A percentile compares a stretch with the other conserved stretches of the same genome.
phyloP scores from a whole-genome alignment of 805 yeast species.

The Saturnispora sekii region DNA sequence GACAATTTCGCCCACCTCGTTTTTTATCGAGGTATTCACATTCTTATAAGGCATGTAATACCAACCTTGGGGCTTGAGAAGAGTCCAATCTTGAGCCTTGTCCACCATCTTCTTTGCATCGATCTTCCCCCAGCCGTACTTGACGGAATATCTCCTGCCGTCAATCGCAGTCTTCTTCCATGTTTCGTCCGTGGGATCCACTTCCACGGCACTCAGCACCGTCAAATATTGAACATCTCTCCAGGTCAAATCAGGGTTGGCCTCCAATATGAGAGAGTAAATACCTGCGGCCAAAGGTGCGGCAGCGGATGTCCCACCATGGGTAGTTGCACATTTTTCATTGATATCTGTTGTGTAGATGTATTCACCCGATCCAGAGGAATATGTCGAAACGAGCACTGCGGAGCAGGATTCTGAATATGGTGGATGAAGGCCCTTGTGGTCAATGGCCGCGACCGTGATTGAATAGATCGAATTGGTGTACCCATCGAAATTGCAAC shows the following conservation, averaged over 20 bases:
- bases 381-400: constrained; percentile 85
- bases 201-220: constrained; percentile 57
- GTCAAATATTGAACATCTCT: constrained; percentile 86
- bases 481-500: constrained; percentile 95
- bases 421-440: constrained; percentile 74
- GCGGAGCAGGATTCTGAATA: constrained; percentile 94
- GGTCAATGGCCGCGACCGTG: constrained; percentile 90
- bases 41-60: constrained; percentile 36
- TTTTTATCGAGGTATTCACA: constrained; percentile 24
- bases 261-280: constrained; percentile 70
- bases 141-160: constrained; percentile 65
- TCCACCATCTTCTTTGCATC: constrained; percentile 73
- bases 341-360: constrained; percentile 82
- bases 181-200: constrained; percentile 55
- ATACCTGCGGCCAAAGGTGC: constrained; percentile 98
- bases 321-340: constrained; percentile 56
- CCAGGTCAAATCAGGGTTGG: constrained; percentile 88
- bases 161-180: constrained; percentile 65
- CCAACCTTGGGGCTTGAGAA: constrained; percentile 90
- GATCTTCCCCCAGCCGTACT: constrained; percentile 85
- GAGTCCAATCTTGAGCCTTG: constrained; percentile 49
- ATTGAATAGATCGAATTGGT: constrained; percentile 92
- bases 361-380: constrained; percentile 83
- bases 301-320: constrained; percentile 98
- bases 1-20: constrained; percentile 19